Base-by-base conservation (phyloP, 2,329 filamentous ascomycete species). In the Nemania diffusa region DNA sequence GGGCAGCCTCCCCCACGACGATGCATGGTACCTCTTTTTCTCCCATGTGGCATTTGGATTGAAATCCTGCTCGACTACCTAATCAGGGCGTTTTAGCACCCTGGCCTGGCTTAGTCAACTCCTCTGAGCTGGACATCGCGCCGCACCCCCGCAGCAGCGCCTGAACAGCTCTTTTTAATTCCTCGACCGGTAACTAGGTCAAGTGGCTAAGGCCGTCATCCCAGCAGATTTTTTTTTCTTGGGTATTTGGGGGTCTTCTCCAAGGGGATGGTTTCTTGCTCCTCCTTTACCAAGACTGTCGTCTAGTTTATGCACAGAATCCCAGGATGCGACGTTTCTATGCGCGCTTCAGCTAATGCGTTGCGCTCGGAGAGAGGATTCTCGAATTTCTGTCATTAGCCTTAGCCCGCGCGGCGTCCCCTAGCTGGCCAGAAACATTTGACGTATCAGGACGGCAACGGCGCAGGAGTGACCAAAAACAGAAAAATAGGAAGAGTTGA, bases 271-370 rank as follows among this genome's bases (percentile, higher is more conserved):
- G 48, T 46, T 27, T 15, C 7, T n/a, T 27, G 32, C 32, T 34
- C 32, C 32, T 34, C 32, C 32, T n/a, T 48, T 40, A 22, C 50
- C 27, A 32, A 61, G 42, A n/a, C 32, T 17, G 32, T 46, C 34
- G n/a, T 62, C 52, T 42, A 56, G 42, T 40, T 51, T 48, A 66
- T 62, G 62, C 65, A 68, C 13, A 51, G 57, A 66, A 68, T 68
- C 66, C 66, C 60, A 46, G 57, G 58, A 62, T 68, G 58, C 58
- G 55, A 68, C 66, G 53, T 62, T 59, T 62, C 62, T n/a, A 50
- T 50, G 57, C 52, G n/a, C 57, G 32, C 57, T 44, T 32, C 57
- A 53, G 62, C 52, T 26, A 51, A 40, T 40, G 34, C 11, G 3
- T 3, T 65, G 29, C 40, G 20, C 29, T 68, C 44, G 40, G 26